Evolutionary conservation across 352 stramenopile genomes (phyloP), one percentile per base, ranked within the genome.

Genomic region (Phytophthora sansomeana): DNA sequence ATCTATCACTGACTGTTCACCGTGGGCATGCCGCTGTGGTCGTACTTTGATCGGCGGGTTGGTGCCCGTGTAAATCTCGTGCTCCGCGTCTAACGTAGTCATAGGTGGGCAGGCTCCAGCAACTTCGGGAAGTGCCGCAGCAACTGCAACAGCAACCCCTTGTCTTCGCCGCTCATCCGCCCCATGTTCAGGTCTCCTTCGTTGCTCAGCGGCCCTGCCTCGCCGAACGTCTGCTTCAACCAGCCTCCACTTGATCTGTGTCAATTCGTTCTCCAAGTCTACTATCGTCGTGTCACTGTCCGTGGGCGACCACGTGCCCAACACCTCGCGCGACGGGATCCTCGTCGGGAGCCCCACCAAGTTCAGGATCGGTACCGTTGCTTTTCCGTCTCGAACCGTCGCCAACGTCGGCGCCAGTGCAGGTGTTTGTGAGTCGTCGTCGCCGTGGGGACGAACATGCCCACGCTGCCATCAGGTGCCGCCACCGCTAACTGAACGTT

Each of bases 301-400:
- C n/a, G n/a, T n/a, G n/a, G n/a, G n/a, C n/a, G n/a, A 4, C 51
- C 51, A 58, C 16, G 24, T 58, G 0, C 51, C 51, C 8, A 58
- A 14, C 6, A 5, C 17, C 17, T 51, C 41, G 2, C 14, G 9
- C 0, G 0, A 38, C 5, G 29, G 53, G n/a, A 58, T 21, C 16
- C 41, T 48, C 3, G 16, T 38, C 1, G 10, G 26, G 6, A 21
- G 10, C 3, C 51, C 51, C 0, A 47, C 38, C 26, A 58, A 29
- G 38, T 47, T 58, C 24, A 58, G 19, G 0, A 41, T 17, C 0
- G 51, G 51, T 14, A 58, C 51, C 16, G 16, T 39, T 2, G 30
- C 29, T 5, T 49, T 26, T 1, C 35, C 35, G 19, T 10, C 16
- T 21, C 29, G 33, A 5, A 43, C 48, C 9, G 16, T 55, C n/a